These are phyloP conservation scores for Lanmaoa rubissima DNA, from an alignment of 768 basidiomycete genomes.

Conservation along the genomic window DNA sequence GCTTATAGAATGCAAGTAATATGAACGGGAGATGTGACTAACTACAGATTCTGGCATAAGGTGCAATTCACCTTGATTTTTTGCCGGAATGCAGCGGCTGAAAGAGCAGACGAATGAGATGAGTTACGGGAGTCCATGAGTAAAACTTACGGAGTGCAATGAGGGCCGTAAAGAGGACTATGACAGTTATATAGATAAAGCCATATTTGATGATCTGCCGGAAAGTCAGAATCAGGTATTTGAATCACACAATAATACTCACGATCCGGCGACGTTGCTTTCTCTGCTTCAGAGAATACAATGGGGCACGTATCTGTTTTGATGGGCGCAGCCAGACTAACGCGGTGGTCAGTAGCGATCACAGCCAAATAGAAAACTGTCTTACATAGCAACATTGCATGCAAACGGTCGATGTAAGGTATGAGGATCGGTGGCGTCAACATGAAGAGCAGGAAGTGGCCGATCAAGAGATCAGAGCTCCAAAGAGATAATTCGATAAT, in stretches of 20 bases:
- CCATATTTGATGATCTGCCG: slow-evolving; percentile 82
- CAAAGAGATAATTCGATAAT: slow-evolving; percentile 94
- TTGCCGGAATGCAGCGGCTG: slow-evolving; percentile 63
- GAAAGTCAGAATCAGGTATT: slow-evolving; percentile 5
- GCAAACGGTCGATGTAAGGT: slow-evolving; percentile 89
- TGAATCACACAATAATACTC: slow-evolving; percentile 28
- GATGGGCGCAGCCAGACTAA: slow-evolving; percentile 94
- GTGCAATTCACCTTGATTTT: slow-evolving; percentile 60
- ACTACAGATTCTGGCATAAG: slow-evolving; percentile 65
- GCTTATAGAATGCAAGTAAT: slow-evolving; percentile 29
- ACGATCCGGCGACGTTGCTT: slow-evolving; percentile 90
- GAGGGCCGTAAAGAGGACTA: slow-evolving; percentile 70
- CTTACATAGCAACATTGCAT: slow-evolving; percentile 86
- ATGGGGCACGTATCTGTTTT: slow-evolving; percentile 88
- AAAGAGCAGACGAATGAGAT: slow-evolving; percentile 5
- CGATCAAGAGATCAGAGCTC: slow-evolving; percentile 90
- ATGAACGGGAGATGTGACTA: slow-evolving; percentile 32
- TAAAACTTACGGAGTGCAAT: slow-evolving; percentile 70
- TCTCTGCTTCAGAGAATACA: slow-evolving; percentile 89
- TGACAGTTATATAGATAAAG: slow-evolving; percentile 64
- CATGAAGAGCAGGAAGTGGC: slow-evolving; percentile 87
- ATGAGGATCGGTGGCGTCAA: slow-evolving; percentile 84
- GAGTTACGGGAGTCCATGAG: slow-evolving; percentile 3
- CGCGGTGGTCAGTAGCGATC: slow-evolving; percentile 17
- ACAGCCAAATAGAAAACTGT: slow-evolving; percentile 4